Conservation (phyloP, 306 rosid genomes). For the Acacia melanoxylon region DNA sequence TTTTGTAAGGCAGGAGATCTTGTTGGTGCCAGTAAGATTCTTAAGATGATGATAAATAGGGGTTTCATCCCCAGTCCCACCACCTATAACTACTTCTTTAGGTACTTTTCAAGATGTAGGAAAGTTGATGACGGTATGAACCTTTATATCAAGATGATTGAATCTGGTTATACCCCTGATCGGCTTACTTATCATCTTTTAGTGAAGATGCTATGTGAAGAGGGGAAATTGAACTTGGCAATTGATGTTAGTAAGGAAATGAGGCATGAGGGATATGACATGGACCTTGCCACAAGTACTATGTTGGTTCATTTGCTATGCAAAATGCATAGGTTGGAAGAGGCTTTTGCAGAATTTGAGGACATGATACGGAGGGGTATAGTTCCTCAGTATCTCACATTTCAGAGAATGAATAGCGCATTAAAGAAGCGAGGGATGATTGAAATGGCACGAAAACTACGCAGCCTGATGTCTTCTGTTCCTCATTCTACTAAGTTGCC, state of each 20-base stretch:
- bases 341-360: conserved; percentile 71
- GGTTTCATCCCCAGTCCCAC: conserved; percentile 69
- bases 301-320: conserved; percentile 78
- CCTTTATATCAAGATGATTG: conserved; percentile 78
- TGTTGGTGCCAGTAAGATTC: conserved; percentile 77
- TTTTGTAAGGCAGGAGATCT: conserved; percentile 85
- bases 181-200: conserved; percentile 81
- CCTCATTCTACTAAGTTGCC: conserved; percentile 76
- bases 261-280: conserved; percentile 73
- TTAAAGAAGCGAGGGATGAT: conserved; percentile 62
- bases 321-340: conserved; percentile 70
- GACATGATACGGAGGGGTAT: conserved; percentile 82
- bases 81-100: conserved; percentile 88
- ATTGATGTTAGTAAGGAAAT: conserved; percentile 82
- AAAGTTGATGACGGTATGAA: conserved; percentile 89
- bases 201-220: conserved; percentile 88
- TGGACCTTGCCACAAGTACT: conserved; percentile 82
- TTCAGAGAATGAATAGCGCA: conserved; percentile 60
- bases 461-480: conserved; percentile 72
- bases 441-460: conserved; percentile 61
- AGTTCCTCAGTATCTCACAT: conserved; percentile 86
- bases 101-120: conserved; percentile 70
- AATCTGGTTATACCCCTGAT: conserved; percentile 77
- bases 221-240: conserved; percentile 71
- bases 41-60: conserved; percentile 81